phyloP scores from a whole-genome alignment of 257 asterid genomes.

The Lavandula angustifolia region DNA sequence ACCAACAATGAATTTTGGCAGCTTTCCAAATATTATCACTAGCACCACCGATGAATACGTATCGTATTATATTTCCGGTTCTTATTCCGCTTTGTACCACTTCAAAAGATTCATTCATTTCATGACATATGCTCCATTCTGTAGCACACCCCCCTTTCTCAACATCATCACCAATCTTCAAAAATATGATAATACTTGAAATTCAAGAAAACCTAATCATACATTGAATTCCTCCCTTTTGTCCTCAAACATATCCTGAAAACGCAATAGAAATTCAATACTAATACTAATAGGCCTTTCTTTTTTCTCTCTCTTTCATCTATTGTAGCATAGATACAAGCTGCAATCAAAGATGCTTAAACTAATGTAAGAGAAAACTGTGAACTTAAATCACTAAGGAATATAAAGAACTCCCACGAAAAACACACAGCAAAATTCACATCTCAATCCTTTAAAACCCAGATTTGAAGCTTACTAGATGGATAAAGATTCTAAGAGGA shows the following conservation, averaged over 20 bases:
- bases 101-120: conserved; percentile 22
- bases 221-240: conserved; percentile 27
- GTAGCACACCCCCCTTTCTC: conserved; percentile 16
- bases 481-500: conserved; percentile 7
- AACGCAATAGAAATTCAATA: conserved; percentile 25
- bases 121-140: conserved; percentile 7
- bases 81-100: conserved; percentile 18
- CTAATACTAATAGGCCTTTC: background rate
- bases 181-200: conserved; percentile 2
- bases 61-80: background rate
- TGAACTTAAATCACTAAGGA: conserved; percentile 17
- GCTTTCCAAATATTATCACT: conserved; percentile 14
- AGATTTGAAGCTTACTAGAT: conserved; percentile 44
- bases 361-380: conserved; percentile 8
- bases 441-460: conserved; percentile 30
- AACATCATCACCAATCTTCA: conserved; percentile 24
- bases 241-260: conserved; percentile 32
- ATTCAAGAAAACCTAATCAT: conserved; percentile 15
- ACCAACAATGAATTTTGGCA: conserved; percentile 27
- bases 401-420: conserved; percentile 22
- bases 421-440: conserved; percentile 19
- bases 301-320: background rate
- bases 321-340: conserved; percentile 1
- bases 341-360: conserved; percentile 1
- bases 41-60: conserved; percentile 11